These are phyloP conservation scores for Saccharomycopsis guyanensis DNA, from an alignment of 805 yeast genomes.

Conservation along the genomic window DNA sequence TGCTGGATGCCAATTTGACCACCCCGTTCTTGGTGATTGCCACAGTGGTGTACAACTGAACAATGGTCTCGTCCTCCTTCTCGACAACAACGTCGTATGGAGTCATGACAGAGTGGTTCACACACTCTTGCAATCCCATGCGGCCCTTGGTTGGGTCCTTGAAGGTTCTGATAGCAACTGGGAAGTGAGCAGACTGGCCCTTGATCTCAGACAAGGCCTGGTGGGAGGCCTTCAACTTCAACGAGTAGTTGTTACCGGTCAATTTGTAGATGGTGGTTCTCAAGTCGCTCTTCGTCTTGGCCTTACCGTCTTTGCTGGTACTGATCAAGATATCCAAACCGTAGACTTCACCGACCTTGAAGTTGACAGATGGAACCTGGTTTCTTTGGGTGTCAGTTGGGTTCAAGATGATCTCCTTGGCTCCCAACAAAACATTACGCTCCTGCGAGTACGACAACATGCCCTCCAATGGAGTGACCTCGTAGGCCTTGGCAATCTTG, in stretches of 20 bases:
- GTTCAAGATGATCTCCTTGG: slow-evolving; percentile 68
- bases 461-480: slow-evolving; percentile 58
- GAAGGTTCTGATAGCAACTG: slow-evolving; percentile 57
- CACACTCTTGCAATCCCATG: slow-evolving; percentile 68
- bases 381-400: slow-evolving; percentile 60
- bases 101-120: slow-evolving; percentile 55
- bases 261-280: slow-evolving; percentile 67
- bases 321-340: slow-evolving; percentile 68
- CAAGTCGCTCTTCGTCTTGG: slow-evolving; percentile 42
- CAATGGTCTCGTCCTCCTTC: slow-evolving; percentile 57
- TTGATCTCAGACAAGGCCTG: slow-evolving; percentile 59
- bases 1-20: slow-evolving; percentile 53
- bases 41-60: slow-evolving; percentile 68
- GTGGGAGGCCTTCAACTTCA: slow-evolving; percentile 67
- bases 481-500: slow-evolving; percentile 52
- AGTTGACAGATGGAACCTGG: slow-evolving; percentile 55
- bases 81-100: slow-evolving; percentile 65
- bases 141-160: slow-evolving; percentile 65
- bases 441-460: slow-evolving; percentile 70
- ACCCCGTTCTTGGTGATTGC: slow-evolving; percentile 69
- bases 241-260: slow-evolving; percentile 58
- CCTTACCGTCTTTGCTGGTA: slow-evolving; percentile 59
- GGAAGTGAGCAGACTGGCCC: slow-evolving; percentile 58
- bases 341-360: slow-evolving; percentile 70
- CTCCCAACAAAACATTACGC: slow-evolving; percentile 61